Evolutionary conservation across 495 filamentous ascomycete genomes (phyloP).

Genomic region (Penicillium ochrochloron): DNA sequence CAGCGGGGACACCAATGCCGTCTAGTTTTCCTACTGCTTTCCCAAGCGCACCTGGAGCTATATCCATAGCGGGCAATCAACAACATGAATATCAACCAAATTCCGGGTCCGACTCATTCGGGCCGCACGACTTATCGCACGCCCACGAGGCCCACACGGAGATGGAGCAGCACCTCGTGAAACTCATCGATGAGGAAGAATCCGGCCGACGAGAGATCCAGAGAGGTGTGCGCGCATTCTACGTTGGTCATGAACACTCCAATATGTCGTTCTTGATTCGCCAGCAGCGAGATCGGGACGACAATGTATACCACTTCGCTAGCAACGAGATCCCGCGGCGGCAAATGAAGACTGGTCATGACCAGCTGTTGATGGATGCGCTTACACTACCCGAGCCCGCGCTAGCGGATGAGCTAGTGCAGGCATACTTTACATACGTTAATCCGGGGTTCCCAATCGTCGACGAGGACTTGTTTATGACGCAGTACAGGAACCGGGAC

Average conservation of each 20-base stretch:
- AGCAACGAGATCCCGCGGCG: conserved; percentile 53
- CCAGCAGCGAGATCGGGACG: conserved; percentile 51
- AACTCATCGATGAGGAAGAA: conserved; percentile 52
- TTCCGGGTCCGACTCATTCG: conserved; percentile 32
- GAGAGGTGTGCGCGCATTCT: conserved; percentile 52
- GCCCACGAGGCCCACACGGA: conserved; percentile 43
- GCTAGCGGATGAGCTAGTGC: conserved; percentile 51
- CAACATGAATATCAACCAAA: conserved; percentile 32
- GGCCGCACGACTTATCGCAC: conserved; percentile 38
- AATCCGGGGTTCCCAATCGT: conserved; percentile 52
- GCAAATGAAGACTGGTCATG: conserved; percentile 50
- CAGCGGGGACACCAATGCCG: conserved; percentile 28
- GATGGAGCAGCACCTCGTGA: conserved; percentile 51
- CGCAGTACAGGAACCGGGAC: conserved; percentile 53
- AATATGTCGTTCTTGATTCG: conserved; percentile 59
- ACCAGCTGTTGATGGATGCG: conserved; percentile 54
- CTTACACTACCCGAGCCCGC: conserved; percentile 50
- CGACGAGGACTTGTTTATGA: conserved; percentile 53
- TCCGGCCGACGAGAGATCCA: conserved; percentile 48
- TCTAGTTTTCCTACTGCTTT: conserved; percentile 42
- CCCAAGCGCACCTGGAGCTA: conserved; percentile 27
- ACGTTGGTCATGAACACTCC: conserved; percentile 54
- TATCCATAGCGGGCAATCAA: conserved; percentile 24
- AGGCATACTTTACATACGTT: conserved; percentile 51
- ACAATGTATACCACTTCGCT: conserved; percentile 53